Evolutionary conservation across 495 filamentous ascomycete species (phyloP), one percentile per base, ranked within the genome.

Genomic region (Daldinia grandis): DNA sequence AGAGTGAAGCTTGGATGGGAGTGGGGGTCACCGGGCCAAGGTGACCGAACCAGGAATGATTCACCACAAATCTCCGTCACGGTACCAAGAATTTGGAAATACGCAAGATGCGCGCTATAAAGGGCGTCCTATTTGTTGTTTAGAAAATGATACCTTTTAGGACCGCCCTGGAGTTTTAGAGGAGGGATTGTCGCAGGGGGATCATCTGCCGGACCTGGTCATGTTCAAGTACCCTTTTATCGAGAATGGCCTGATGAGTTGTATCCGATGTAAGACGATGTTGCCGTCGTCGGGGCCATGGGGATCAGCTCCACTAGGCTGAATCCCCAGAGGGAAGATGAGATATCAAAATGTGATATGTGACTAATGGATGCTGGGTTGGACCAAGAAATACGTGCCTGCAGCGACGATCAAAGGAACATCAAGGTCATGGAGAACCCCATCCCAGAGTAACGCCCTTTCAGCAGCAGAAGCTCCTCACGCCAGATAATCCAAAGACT

Each of bases 321-420:
- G 71, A 65, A 51, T 60, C 44, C 57, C 57, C 68, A 68, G 54
- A 65, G 47, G 33, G 55, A 61, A 56, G 62, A 65, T 74, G 71
- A 74, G 71, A 74, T 66, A 67, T 66, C 42, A 67, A 73, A 73
- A 69, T 74, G 66, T 74, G 71, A 74, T 69, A 70, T 69, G 71
- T 74, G 71, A 74, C 58, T 31, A 67, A 58, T 30, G 56, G 44
- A 21, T 64, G 71, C 71, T 56, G 66, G 66, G 66, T 54, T 42
- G 59, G 71, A 63, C 60, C 37, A 68, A 66, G 33, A 62, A 60
- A 69, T 68, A 68, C 57, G 70, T 73, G 70, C 66, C 66, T 70
- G 66, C 71, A 74, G 69, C 66, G 66, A 74, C 66, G 71, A 74
- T 74, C 66, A 62, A 74, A 66, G 66, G 71, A 74, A 63, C 66